Base-by-base conservation (phyloP, 345 rosid genomes). In the Toxicodendron radicans region DNA sequence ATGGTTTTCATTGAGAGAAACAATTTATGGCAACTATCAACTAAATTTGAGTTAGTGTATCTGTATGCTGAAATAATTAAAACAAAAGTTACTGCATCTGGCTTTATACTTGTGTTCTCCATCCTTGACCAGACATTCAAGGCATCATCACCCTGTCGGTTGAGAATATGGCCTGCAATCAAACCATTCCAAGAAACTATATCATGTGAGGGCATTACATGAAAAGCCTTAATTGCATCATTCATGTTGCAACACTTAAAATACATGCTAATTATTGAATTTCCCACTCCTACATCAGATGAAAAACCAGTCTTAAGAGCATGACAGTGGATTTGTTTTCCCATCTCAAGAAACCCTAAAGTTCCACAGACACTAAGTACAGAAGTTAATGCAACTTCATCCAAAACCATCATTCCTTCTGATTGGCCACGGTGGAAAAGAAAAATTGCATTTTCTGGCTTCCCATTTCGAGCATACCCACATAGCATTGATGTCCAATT, bases 161-260 rank as follows among this genome's bases (percentile, higher is more conserved):
- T 89, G 76, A 95, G 88, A 72, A 88, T 80, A 78, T 85, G 84
- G 54, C 91, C 88, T 4, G 91, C 79, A 68, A 95, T 78, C 81
- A 95, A 84, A 76, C 90, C 80, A 81, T 92, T 92, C 97, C 97
- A 92, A 8, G 95, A 91, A 65, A 91, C 86, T 73, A 84, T 58
- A 70, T 92, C 87, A 41, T 76, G 90, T 35, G 68, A 69, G 30
- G 70, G 81, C 90, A 91, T 88, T 2, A 35, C 16, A 71, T 85
- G 68, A 70, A 92, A 92, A 51, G 80, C 75, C 78, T 78, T 84
- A 58, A 85, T 75, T 32, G 97, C 90, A 56, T 80, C 80, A 58
- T 41, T 70, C 52, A 75, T 81, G 78, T 73, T 75, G 68, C 73
- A 83, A 83, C 92, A 89, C 85, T 89, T 88, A 2, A 91, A 83